Evolutionary conservation across 2,329 filamentous ascomycete species (phyloP), one percentile per base, ranked within the genome.

Genomic region (Colletotrichum sansevieriae): DNA sequence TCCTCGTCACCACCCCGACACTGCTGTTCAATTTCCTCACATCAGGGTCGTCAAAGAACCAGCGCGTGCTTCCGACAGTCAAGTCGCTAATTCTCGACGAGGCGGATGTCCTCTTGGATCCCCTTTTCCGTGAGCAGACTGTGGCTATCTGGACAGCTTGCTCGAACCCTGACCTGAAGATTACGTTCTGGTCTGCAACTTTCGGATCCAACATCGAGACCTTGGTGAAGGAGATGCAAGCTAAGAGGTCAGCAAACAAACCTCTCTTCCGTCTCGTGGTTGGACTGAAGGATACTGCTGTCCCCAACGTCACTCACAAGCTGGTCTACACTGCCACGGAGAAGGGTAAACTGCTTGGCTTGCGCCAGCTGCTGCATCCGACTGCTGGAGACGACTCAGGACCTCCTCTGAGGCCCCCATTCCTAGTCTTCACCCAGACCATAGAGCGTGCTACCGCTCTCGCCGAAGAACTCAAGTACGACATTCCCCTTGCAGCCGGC

Each of bases 381-480:
- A 87, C 87, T 7, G 84, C 89, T 1, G 82, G 83, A 11, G 78
- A 80, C 67, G 81, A 83, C 71, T 85, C 89, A 0, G 85, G 87
- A 10, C 85, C 88, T 33, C 83, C 84, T 7, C 83, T 98, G 52
- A 90, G 93, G 1, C 94, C 96, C 0, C 96, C 96, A 0, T 97
- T 98, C 81, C 86, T 99, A 6, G 91, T 99, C 69, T 99, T 99
- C 79, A 96, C 95, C 0, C 96, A 99, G 81, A 98, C 95, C 1
- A 97, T 99, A 65, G 91, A 95, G 60, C 90, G 96, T 73, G 96
- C 96, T 1, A 88, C 92, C 37, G 94, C 96, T 5, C 86, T 99
- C 2, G 91, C 97, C 77, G 90, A 92, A 39, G 96, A 99, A 78
- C 87, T 99, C 35, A 91, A 93, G 70, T 99, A 97, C 81, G 96